These are phyloP conservation scores for Phytophthora pinifolia DNA, from an alignment of 352 stramenopile species.

Conservation along the genomic window DNA sequence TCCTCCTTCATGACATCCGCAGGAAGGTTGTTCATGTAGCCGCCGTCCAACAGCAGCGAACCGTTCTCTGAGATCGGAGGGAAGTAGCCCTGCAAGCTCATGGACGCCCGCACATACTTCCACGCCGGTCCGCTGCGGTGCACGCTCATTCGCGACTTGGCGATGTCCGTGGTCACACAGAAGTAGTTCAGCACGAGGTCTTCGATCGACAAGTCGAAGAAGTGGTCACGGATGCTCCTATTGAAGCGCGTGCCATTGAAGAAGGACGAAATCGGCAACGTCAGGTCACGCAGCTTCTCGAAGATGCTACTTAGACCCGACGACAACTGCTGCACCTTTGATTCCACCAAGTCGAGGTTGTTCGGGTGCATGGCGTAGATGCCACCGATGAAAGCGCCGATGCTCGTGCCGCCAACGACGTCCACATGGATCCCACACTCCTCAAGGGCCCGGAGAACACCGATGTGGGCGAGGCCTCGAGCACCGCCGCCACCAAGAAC, in stretches of 20 bases:
- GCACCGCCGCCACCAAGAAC: constrained; percentile 94
- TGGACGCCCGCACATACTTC: constrained; percentile 91
- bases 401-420: constrained; percentile 92
- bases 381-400: constrained; percentile 84
- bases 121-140: constrained; percentile 85
- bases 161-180: constrained; percentile 92
- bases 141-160: constrained; percentile 85
- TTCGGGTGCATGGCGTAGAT: constrained; percentile 81
- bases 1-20: constrained; percentile 92
- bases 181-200: constrained; percentile 94
- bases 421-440: constrained; percentile 93
- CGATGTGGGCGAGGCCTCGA: constrained; percentile 93
- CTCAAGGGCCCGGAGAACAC: constrained; percentile 91
- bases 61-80: constrained; percentile 89
- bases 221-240: constrained; percentile 61
- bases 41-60: constrained; percentile 87
- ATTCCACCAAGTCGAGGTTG: constrained; percentile 55
- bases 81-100: constrained; percentile 92
- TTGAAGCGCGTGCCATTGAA: constrained; percentile 90
- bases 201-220: constrained; percentile 81
- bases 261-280: constrained; percentile 87
- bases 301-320: constrained; percentile 64
- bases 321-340: constrained; percentile 60
- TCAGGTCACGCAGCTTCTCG: constrained; percentile 84
- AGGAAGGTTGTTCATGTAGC: constrained; percentile 94